These are phyloP conservation scores for Lactifluus piperatus DNA, from an alignment of 768 basidiomycete genomes.

Conservation along the genomic window DNA sequence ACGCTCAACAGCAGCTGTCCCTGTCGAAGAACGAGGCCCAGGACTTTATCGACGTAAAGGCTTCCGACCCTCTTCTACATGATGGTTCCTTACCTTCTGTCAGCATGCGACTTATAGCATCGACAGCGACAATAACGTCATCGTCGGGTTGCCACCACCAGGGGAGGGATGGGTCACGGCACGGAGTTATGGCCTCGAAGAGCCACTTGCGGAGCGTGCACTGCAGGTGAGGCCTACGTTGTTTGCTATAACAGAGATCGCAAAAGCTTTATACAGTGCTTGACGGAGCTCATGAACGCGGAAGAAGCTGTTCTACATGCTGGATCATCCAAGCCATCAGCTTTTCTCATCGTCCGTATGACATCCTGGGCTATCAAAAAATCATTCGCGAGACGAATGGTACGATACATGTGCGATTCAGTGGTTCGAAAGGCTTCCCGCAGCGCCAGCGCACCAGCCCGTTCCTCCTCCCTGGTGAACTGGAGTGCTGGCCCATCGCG, in stretches of 20 bases:
- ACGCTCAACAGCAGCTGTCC: constrained; percentile 16
- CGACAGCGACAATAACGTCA: constrained; percentile 15
- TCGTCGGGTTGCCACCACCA: constrained; percentile 14
- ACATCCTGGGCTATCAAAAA: background rate
- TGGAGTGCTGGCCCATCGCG: constrained; percentile 18
- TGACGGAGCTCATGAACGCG: constrained; percentile 13
- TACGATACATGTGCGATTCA: constrained; percentile 5
- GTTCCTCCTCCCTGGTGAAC: constrained; percentile 2
- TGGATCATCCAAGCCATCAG: background rate
- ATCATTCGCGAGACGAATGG: constrained; percentile 8
- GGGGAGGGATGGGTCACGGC: constrained; percentile 16
- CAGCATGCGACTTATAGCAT: constrained; percentile 19
- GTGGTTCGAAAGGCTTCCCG: background rate
- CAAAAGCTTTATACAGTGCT: background rate
- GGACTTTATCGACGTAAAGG: constrained; percentile 18
- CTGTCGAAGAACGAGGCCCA: constrained; percentile 16
- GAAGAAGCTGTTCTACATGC: constrained; percentile 9
- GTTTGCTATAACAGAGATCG: background rate
- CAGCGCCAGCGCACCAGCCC: constrained; percentile 8
- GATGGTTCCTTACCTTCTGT: background rate
- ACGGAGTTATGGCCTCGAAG: constrained; percentile 15
- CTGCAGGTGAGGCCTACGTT: constrained; percentile 4
- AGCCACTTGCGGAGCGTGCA: constrained; percentile 14
- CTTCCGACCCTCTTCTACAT: background rate
- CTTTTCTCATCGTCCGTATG: background rate